Percentiles rank a stretch among this genome's conserved stretches.
Evolutionary conservation across 2,329 filamentous ascomycete species (phyloP).

Genomic region (Colletotrichum sp.): DNA sequence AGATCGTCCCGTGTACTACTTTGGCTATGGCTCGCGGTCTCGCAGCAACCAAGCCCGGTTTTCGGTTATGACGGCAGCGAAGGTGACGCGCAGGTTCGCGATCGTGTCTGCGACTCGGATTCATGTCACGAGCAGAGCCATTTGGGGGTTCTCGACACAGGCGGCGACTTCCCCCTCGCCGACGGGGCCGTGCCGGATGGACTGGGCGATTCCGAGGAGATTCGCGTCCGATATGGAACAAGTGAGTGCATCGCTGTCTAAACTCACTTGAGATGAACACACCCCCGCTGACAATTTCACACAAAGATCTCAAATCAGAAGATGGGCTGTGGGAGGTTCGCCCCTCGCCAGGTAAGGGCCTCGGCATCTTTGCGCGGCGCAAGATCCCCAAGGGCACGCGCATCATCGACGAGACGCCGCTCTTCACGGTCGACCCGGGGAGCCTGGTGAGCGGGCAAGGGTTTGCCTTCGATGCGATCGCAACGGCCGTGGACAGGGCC

Average conservation of each 20-base stretch:
- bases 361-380: constrained; percentile 42
- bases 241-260: background rate
- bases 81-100: background rate
- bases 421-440: constrained; percentile 34
- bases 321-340: constrained; percentile 29
- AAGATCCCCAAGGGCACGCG: constrained; percentile 39
- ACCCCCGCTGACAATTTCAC: background rate
- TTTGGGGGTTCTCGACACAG: background rate
- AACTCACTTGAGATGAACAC: background rate
- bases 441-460: constrained; percentile 29
- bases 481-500: constrained; percentile 28
- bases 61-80: background rate
- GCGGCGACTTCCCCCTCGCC: background rate
- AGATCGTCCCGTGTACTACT: constrained; percentile 2
- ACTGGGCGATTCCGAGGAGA: background rate
- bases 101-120: background rate
- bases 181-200: background rate
- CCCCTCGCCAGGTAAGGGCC: constrained; percentile 39
- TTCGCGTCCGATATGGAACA: constrained; percentile 11
- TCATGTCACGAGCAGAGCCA: background rate
- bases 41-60: background rate
- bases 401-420: constrained; percentile 41
- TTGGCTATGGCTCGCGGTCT: constrained; percentile 2
- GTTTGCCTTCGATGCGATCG: constrained; percentile 38
- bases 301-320: constrained; percentile 11